phyloP scores from a whole-genome alignment of 225 moss, liverwort and hornwort species.

The Takakia lepidozioides region DNA sequence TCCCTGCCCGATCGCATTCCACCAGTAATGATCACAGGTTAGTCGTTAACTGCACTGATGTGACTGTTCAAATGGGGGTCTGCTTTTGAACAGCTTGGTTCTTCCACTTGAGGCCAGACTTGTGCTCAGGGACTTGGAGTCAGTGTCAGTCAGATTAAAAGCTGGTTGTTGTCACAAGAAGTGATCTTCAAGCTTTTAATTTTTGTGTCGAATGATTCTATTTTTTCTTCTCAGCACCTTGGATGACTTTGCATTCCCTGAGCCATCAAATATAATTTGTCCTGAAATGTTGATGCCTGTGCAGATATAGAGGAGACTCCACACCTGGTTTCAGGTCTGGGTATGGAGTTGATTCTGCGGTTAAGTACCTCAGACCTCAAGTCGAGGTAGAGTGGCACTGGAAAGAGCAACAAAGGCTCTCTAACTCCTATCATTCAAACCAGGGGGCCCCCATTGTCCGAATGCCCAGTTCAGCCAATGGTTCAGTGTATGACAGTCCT shows the following conservation, averaged over 20 bases:
- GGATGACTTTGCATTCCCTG: background rate
- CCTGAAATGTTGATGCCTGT: background rate
- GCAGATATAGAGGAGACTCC: conserved; percentile 24
- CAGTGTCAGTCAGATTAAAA: too few species aligned
- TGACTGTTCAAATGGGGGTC: background rate
- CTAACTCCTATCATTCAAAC: conserved; percentile 8
- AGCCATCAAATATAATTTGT: background rate
- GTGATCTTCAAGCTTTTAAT: too few species aligned
- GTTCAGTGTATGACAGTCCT: conserved; percentile 18
- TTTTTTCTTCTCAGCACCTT: background rate
- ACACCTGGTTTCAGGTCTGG: conserved; percentile 7
- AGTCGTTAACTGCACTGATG: background rate
- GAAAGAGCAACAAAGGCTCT: conserved; percentile 15
- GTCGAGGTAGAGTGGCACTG: background rate
- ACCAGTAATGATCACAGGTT: conserved; percentile 27
- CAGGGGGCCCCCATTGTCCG: conserved; percentile 5
- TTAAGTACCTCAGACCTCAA: conserved; percentile 7
- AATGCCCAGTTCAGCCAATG: conserved; percentile 10
- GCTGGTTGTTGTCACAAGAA: too few species aligned
- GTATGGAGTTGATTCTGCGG: conserved; percentile 20
- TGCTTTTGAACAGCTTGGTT: background rate
- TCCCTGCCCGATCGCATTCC: background rate
- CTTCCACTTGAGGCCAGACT: too few species aligned
- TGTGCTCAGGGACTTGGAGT: too few species aligned
- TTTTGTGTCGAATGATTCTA: background rate